phyloP scores from a whole-genome alignment of 768 basidiomycete species.

The Kwoniella dendrophila region DNA sequence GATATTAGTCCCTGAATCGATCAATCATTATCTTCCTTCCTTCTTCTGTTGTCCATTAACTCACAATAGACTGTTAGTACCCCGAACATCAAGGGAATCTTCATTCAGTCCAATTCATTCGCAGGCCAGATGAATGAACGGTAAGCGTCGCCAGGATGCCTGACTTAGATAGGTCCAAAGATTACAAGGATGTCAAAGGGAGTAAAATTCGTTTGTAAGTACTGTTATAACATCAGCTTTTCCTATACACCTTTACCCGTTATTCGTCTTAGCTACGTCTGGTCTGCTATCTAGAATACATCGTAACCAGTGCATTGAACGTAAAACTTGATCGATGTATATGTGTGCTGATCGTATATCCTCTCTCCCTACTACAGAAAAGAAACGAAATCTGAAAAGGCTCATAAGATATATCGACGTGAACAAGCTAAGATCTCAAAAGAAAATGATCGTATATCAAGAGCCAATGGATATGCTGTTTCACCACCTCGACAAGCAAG shows the following conservation, averaged over 20 bases:
- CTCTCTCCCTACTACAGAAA: constrained; percentile 30
- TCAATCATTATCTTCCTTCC: no score
- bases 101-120: no score
- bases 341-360: background rate
- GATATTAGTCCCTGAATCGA: no score
- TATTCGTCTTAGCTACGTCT: background rate
- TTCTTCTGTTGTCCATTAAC: no score
- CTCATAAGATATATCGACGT: constrained; percentile 35
- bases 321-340: background rate
- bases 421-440: constrained; percentile 38
- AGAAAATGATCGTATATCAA: constrained; percentile 36
- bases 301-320: no score
- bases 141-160: background rate
- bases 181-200: constrained; percentile 1
- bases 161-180: background rate
- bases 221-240: background rate
- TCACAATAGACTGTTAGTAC: no score
- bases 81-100: no score
- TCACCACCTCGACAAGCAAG: constrained; percentile 40
- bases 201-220: constrained; percentile 10
- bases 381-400: constrained; percentile 44
- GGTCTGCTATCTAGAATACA: no score
- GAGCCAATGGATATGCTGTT: constrained; percentile 49
- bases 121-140: no score
- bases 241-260: background rate